Conservation (phyloP, 192 early-diverging fungal genomes). For the Coemansia sp. region DNA sequence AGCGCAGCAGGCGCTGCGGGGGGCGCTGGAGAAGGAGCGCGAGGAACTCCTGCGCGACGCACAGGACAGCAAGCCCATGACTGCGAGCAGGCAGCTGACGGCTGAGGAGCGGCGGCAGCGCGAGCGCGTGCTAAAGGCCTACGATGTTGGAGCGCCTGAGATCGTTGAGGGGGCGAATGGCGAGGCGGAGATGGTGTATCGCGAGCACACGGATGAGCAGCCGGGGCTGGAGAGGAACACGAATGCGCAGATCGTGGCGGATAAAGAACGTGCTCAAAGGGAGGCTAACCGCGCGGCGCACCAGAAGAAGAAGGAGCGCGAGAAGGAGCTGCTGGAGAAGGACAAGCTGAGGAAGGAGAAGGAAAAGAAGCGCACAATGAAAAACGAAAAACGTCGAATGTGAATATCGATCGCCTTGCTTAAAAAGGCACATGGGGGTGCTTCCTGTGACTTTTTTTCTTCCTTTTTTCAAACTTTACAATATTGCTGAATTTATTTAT, state of each 20-base stretch:
- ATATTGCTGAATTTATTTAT: neutral
- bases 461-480: neutral
- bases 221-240: slow-evolving; percentile 10
- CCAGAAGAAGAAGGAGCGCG: slow-evolving; percentile 38
- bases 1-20: neutral
- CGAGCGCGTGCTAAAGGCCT: slow-evolving; percentile 12
- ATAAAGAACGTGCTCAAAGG: slow-evolving; percentile 18
- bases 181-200: slow-evolving; percentile 34
- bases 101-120: slow-evolving; percentile 31
- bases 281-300: slow-evolving; percentile 24
- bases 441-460: neutral
- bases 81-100: slow-evolving; percentile 4
- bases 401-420: neutral
- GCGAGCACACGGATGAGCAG: neutral
- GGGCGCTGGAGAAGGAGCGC: slow-evolving; percentile 17
- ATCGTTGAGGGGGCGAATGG: slow-evolving; percentile 30
- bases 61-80: neutral
- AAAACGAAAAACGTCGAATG: slow-evolving; percentile 47
- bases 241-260: slow-evolving; percentile 32
- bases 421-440: too few species aligned
- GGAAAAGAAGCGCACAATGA: slow-evolving; percentile 38
- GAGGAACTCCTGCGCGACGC: slow-evolving; percentile 18
- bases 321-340: slow-evolving; percentile 33
- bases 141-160: slow-evolving; percentile 11
- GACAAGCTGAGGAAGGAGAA: slow-evolving; percentile 26